Percentiles rank a stretch among this genome's conserved stretches.
Conservation (phyloP, 805 yeast species). For the Babjeviella inositovora region DNA sequence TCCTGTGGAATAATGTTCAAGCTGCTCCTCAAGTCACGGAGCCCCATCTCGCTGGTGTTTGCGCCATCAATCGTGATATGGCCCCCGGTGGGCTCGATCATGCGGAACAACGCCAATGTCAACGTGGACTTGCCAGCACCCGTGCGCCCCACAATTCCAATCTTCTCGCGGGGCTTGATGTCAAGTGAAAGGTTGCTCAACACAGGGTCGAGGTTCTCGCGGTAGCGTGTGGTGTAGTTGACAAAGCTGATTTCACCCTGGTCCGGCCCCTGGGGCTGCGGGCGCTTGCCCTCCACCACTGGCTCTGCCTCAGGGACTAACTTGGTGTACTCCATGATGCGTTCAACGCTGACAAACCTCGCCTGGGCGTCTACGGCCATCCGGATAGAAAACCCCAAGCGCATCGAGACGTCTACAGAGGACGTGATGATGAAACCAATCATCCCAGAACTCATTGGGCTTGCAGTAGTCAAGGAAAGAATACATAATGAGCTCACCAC, state of each 20-base stretch:
- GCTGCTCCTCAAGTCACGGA: conserved; percentile 36
- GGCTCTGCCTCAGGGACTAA: conserved; percentile 28
- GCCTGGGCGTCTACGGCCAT: conserved; percentile 49
- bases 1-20: conserved; percentile 56
- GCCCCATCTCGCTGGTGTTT: conserved; percentile 30
- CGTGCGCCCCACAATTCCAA: conserved; percentile 67
- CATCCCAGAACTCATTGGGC: conserved; percentile 37
- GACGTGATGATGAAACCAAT: conserved; percentile 53
- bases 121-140: conserved; percentile 64
- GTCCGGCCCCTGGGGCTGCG: conserved; percentile 35
- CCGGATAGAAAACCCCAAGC: conserved; percentile 40
- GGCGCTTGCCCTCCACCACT: conserved; percentile 25
- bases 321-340: conserved; percentile 38
- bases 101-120: conserved; percentile 42
- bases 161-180: conserved; percentile 38
- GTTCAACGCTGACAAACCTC: conserved; percentile 49
- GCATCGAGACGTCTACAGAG: conserved; percentile 36
- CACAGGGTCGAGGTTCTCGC: conserved; percentile 43
- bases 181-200: conserved; percentile 26
- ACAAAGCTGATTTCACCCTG: conserved; percentile 31
- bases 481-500: conserved; percentile 28
- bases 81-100: conserved; percentile 42
- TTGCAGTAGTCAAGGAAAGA: conserved; percentile 15
- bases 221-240: conserved; percentile 40
- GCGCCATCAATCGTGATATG: conserved; percentile 37